Conservation (phyloP, 768 basidiomycete species). For the Suillus paluster region DNA sequence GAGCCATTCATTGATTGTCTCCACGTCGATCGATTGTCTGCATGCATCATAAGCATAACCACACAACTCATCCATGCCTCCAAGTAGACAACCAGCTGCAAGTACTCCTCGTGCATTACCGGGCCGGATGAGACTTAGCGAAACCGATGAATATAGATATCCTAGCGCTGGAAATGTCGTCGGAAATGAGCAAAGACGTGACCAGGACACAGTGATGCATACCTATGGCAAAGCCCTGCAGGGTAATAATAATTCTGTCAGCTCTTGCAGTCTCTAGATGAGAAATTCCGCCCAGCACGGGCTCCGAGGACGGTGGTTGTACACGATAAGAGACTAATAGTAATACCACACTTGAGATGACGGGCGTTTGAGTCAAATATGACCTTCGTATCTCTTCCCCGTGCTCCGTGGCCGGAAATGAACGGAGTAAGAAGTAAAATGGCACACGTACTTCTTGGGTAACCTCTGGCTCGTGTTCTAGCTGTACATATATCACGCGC, state of each 20-base stretch:
- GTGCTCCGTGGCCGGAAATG: constrained; percentile 36
- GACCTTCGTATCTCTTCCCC: constrained; percentile 22
- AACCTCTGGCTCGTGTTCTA: constrained; percentile 81
- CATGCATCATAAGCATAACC: constrained; percentile 79
- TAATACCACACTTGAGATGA: constrained; percentile 21
- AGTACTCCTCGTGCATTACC: constrained; percentile 86
- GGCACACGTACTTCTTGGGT: constrained; percentile 75
- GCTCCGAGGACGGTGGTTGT: constrained; percentile 23
- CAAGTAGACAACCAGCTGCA: constrained; percentile 82
- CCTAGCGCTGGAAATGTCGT: constrained; percentile 60
- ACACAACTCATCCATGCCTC: constrained; percentile 87
- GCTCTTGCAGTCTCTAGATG: constrained; percentile 8
- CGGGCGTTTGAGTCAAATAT: constrained; percentile 21
- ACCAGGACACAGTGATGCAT: constrained; percentile 18
- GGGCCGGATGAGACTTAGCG: constrained; percentile 67
- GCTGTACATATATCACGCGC: constrained; percentile 71
- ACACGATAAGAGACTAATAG: constrained; percentile 19
- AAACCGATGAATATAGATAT: constrained; percentile 78
- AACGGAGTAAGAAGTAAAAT: constrained; percentile 25
- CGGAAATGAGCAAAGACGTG: constrained; percentile 24
- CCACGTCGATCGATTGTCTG: constrained; percentile 73
- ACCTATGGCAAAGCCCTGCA: constrained; percentile 80
- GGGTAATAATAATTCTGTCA: constrained; percentile 24
- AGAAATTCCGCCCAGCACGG: constrained; percentile 24
- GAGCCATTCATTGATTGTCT: constrained; percentile 78